Percentiles rank a stretch among this genome's conserved stretches.
Evolutionary conservation across 2,329 filamentous ascomycete genomes (phyloP).

Genomic region (Phyllosticta citribraziliensis): DNA sequence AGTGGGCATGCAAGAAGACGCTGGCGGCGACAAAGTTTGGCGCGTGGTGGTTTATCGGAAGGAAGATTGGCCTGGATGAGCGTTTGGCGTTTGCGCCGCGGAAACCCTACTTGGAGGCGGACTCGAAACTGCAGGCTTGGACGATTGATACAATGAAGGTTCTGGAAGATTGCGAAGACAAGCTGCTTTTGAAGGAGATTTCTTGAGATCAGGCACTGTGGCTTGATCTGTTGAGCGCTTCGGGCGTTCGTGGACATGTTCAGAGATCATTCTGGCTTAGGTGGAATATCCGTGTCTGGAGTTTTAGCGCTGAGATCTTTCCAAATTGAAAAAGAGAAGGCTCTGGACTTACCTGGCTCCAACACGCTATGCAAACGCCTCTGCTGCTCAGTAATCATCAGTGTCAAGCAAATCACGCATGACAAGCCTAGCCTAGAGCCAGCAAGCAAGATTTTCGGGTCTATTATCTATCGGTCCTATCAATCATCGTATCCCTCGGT

Average conservation of each 20-base stretch:
- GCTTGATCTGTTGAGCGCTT: no score
- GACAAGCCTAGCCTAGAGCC: neutral
- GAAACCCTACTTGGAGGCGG: constrained; percentile 33
- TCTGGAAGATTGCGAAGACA: constrained; percentile 23
- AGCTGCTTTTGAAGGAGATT: neutral
- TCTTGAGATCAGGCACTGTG: neutral
- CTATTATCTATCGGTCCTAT: neutral
- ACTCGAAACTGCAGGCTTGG: constrained; percentile 33
- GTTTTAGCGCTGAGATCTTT: neutral
- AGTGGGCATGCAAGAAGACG: constrained; percentile 43
- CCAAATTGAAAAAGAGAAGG: neutral
- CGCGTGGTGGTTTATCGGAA: constrained; percentile 34
- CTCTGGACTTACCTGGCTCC: neutral
- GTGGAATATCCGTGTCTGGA: neutral
- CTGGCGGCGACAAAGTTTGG: constrained; percentile 40
- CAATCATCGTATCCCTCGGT: neutral
- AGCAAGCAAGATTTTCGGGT: neutral
- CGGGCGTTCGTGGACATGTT: no score
- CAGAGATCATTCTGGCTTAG: no score
- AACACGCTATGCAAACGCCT: no score
- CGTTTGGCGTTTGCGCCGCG: constrained; percentile 33
- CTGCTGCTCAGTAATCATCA: no score
- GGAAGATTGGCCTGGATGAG: constrained; percentile 26
- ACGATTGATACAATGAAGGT: constrained; percentile 33
- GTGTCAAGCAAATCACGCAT: no score